Base-by-base conservation (phyloP, 148 eudicot genomes). In the Salicornia ramosissima region DNA sequence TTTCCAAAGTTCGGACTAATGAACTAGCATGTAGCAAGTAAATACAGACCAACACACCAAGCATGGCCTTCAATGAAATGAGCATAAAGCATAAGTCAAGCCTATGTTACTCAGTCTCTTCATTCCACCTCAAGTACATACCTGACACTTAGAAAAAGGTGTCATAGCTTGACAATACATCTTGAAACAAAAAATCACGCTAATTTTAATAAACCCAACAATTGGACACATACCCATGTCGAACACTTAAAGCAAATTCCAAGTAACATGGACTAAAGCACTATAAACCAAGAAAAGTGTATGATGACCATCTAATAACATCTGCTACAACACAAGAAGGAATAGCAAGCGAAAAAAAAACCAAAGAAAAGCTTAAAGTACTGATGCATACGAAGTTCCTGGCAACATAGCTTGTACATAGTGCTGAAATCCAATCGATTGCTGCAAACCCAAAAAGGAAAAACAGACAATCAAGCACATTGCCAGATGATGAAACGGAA, bases 341-440 rank as follows among this genome's bases (percentile, higher is more conserved):
- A n/a, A 36, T 18, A 61, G 34, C 10, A 46, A 34, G 34, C 18
- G 46, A 33, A 12, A 26, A 12, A 26, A 54, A 31, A 21, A 34
- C 64, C 49, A 70, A 52, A 53, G 73, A 7, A 67, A 29, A 73
- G 29, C 15, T 42, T 60, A 39, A 64, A 68, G 43, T 64, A 26
- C 7, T 67, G 68, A 72, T 69, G 84, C 98, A 68, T 88, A 93
- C 96, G 79, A 93, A 88, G 76, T 90, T 93, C 81, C 82, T 85
- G 39, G 96, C 96, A 65, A 93, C 81, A 77, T 83, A 90, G 74
- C 85, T 75, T 25, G 88, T 79, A 75, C 94, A 92, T n/a, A 67
- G 80, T 74, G 74, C 86, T 30, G 78, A 76, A 74, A 92, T 72
- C 69, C 80, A 80, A 77, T 88, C 90, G 60, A 80, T 79, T 53